These are phyloP conservation scores for Amauroascus niger DNA, from an alignment of 2,329 filamentous ascomycete genomes.

Conservation along the genomic window DNA sequence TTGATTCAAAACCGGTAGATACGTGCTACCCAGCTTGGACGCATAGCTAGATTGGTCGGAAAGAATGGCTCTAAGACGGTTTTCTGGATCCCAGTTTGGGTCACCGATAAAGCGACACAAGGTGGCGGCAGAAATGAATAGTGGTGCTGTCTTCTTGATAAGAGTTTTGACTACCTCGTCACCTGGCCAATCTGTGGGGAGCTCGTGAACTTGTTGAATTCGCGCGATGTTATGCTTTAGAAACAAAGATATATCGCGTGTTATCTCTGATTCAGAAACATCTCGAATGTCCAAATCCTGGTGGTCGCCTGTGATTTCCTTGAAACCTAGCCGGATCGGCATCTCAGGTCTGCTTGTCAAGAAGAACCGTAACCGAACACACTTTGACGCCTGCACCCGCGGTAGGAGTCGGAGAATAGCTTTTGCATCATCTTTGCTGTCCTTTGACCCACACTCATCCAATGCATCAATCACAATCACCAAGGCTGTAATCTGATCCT, in stretches of 20 bases:
- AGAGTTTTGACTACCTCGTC: conserved; percentile 20
- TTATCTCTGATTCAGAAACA: conserved; percentile 15
- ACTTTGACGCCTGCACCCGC: background rate
- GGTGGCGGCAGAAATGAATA: conserved; percentile 26
- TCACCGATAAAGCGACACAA: conserved; percentile 24
- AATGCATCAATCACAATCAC: conserved; percentile 12
- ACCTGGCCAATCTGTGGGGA: conserved; percentile 19
- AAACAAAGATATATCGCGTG: conserved; percentile 15
- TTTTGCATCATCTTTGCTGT: background rate
- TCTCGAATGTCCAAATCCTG: conserved; percentile 22
- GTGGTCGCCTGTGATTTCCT: conserved; percentile 17
- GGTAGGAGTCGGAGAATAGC: conserved; percentile 6
- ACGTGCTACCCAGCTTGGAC: background rate
- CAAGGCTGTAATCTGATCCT: background rate
- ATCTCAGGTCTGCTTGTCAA: conserved; percentile 9
- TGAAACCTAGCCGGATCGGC: background rate
- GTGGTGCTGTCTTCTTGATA: conserved; percentile 23
- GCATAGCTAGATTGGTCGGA: background rate
- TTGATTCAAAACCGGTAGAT: background rate
- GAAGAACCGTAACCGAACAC: conserved; percentile 3
- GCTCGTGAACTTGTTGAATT: conserved; percentile 2
- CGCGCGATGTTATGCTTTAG: conserved; percentile 17
- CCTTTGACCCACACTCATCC: conserved; percentile 8
- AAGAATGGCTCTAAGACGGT: background rate
- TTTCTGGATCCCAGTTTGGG: conserved; percentile 6